phyloP scores from a whole-genome alignment of 768 basidiomycete genomes.

The Daedalea quercina region DNA sequence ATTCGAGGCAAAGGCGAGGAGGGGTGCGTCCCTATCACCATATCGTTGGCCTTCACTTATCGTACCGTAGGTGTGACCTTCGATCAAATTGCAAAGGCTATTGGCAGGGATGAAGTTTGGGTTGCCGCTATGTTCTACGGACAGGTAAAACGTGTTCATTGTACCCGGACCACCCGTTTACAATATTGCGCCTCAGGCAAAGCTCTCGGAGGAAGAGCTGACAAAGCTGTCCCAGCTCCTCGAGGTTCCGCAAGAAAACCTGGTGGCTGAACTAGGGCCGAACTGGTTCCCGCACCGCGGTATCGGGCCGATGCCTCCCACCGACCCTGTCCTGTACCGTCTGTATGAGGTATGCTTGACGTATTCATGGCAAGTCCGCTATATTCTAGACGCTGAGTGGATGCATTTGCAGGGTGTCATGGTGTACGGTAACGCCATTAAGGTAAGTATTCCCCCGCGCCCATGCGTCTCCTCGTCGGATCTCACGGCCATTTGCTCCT shows the following conservation, averaged over 20 bases:
- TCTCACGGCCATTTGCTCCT: conserved; percentile 1
- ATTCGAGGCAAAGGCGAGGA: conserved; percentile 61
- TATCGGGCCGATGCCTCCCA: conserved; percentile 63
- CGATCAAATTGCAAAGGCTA: conserved; percentile 55
- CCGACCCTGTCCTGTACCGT: conserved; percentile 76
- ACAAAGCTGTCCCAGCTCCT: conserved; percentile 43
- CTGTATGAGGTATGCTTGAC: conserved; percentile 57
- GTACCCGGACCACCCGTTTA: neutral
- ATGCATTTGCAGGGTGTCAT: conserved; percentile 43
- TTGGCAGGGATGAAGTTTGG: conserved; percentile 77
- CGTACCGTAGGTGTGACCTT: conserved; percentile 53
- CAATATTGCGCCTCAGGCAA: conserved; percentile 41
- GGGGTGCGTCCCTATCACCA: conserved; percentile 32
- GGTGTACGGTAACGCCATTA: conserved; percentile 77
- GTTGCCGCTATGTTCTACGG: conserved; percentile 78
- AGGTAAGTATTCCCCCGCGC: conserved; percentile 32
- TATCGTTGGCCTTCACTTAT: neutral
- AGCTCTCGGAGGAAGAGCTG: conserved; percentile 56
- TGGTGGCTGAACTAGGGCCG: conserved; percentile 44
- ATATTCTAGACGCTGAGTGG: neutral
- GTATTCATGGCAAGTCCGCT: neutral
- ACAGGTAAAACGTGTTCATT: conserved; percentile 37
- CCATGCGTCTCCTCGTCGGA: neutral
- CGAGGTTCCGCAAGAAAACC: conserved; percentile 32
- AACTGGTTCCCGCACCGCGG: conserved; percentile 76